phyloP scores from a whole-genome alignment of 345 rosid genomes.

The Acer negundo region DNA sequence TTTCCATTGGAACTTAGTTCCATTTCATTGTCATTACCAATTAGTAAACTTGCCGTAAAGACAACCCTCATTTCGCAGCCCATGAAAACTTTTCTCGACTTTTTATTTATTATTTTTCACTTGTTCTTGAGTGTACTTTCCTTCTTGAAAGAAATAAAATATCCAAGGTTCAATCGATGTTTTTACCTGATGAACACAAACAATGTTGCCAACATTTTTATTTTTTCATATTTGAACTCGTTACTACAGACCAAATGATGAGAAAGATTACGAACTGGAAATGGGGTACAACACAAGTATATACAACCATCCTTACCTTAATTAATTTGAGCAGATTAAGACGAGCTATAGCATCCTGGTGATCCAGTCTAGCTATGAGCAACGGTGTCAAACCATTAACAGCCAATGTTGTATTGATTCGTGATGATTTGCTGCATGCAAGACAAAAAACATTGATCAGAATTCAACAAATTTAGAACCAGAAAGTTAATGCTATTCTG shows the following conservation, averaged over 20 bases:
- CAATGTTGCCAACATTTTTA: neutral
- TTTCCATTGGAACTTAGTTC: neutral
- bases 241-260: neutral
- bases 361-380: constrained; percentile 83
- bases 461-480: neutral
- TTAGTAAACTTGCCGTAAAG: neutral
- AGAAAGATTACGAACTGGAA: neutral
- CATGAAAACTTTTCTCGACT: neutral
- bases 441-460: constrained; percentile 13
- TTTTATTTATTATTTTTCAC: neutral
- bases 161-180: neutral
- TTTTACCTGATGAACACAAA: neutral
- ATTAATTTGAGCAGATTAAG: constrained; percentile 91
- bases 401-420: constrained; percentile 91
- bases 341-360: constrained; percentile 97
- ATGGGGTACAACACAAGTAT: neutral
- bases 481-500: neutral
- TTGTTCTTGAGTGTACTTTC: neutral
- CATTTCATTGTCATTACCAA: neutral
- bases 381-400: constrained; percentile 95
- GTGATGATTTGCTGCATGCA: constrained; percentile 81
- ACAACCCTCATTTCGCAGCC: neutral
- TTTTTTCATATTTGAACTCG: neutral
- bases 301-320: constrained; percentile 47
- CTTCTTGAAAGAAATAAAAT: neutral